A percentile compares a stretch with the other conserved stretches of the same genome.
These are phyloP conservation scores for Chlorophyllum brunneum DNA, from an alignment of 768 basidiomycete genomes.

Conservation along the genomic window DNA sequence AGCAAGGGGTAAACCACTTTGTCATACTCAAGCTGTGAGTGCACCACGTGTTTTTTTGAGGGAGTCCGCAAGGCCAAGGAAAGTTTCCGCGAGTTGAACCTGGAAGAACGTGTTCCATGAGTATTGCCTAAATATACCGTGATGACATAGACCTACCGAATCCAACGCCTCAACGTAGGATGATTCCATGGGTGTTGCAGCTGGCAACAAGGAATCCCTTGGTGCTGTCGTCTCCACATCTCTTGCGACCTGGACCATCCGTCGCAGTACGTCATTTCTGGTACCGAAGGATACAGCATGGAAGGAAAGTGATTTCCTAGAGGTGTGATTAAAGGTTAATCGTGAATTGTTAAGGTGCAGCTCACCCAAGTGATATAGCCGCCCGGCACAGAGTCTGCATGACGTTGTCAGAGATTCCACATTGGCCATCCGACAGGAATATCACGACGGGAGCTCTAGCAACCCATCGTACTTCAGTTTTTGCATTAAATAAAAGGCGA, in stretches of 20 bases:
- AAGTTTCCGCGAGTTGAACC: conserved; percentile 54
- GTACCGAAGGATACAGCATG: conserved; percentile 55
- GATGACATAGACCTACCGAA: conserved; percentile 35
- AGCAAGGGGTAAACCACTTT: no score
- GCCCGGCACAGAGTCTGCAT: conserved; percentile 39
- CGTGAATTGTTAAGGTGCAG: neutral
- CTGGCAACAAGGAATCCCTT: neutral
- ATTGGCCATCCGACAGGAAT: conserved; percentile 58
- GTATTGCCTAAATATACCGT: neutral
- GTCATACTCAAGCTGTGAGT: conserved; percentile 29
- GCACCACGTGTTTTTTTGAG: conserved; percentile 52
- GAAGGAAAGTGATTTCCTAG: conserved; percentile 54
- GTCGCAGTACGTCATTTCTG: conserved; percentile 25
- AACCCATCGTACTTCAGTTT: neutral
- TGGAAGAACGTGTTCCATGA: conserved; percentile 18
- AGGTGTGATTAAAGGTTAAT: no score
- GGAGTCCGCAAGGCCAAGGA: conserved; percentile 55
- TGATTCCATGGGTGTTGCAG: conserved; percentile 28
- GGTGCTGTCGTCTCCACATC: conserved; percentile 43
- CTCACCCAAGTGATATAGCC: conserved; percentile 40
- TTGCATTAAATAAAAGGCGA: no score
- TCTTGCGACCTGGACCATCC: conserved; percentile 49
- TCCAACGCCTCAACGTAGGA: conserved; percentile 49
- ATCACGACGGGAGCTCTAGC: conserved; percentile 49
- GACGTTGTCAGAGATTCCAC: conserved; percentile 26